A percentile compares a stretch with the other conserved stretches of the same genome.
phyloP scores from a whole-genome alignment of 164 flowering plant species.

The Annona squamosa region DNA sequence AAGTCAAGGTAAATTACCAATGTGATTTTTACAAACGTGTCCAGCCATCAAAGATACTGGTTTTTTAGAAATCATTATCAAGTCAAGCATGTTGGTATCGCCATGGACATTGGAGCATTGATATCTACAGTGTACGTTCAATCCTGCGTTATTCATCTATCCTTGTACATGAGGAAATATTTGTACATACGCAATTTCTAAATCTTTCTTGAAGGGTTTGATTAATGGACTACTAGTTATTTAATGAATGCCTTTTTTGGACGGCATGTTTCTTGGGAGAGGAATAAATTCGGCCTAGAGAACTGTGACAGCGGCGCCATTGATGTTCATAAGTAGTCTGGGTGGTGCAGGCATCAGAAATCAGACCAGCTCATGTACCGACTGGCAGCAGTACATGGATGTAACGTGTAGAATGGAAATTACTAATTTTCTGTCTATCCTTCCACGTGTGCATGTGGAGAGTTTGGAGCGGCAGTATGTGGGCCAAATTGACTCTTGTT shows the following conservation, averaged over 20 bases:
- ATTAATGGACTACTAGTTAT: no score
- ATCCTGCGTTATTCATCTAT: no score
- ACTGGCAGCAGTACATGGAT: neutral
- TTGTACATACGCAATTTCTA: no score
- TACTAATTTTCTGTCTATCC: neutral
- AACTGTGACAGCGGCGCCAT: neutral
- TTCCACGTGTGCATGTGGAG: neutral
- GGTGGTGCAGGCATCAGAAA: neutral
- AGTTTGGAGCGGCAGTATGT: neutral
- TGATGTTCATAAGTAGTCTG: neutral
- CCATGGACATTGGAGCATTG: no score
- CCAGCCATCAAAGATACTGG: neutral
- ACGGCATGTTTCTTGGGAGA: no score
- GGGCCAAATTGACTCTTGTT: neutral
- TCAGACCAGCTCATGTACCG: neutral
- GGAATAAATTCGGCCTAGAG: no score
- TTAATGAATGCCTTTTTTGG: no score
- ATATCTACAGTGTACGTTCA: no score
- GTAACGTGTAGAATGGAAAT: neutral
- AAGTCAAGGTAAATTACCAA: conserved; percentile 29
- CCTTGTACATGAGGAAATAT: no score
- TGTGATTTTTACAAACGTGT: neutral
- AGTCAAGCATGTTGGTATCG: no score
- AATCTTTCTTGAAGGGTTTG: no score
- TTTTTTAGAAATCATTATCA: neutral